Percentiles rank a stretch among this genome's conserved stretches.
phyloP scores from a whole-genome alignment of 768 basidiomycete genomes.

The Sarcodon aspratus region DNA sequence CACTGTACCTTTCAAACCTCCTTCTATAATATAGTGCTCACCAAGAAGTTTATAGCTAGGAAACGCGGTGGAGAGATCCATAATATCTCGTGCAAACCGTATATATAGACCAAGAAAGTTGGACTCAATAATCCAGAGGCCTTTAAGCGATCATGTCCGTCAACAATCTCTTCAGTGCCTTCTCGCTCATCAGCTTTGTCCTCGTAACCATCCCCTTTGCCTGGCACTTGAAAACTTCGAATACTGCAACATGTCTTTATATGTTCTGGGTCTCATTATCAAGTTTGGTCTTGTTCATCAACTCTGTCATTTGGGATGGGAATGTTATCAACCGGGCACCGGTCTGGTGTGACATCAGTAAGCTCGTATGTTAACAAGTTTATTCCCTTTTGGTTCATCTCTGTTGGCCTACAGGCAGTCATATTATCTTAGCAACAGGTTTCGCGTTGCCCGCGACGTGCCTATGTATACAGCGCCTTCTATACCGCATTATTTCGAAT shows the following conservation, averaged over 20 bases:
- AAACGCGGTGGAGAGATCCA: too few relatives aligned
- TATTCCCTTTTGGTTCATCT: conserved; percentile 5
- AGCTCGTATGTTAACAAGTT: too few relatives aligned
- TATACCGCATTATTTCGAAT: conserved; percentile 48
- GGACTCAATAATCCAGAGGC: too few relatives aligned
- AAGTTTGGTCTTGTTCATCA: conserved; percentile 44
- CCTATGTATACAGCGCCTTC: conserved; percentile 34
- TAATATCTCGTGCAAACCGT: too few relatives aligned
- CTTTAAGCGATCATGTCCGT: too few relatives aligned
- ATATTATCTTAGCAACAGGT: conserved; percentile 9
- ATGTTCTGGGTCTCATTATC: conserved; percentile 52
- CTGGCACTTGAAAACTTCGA: conserved; percentile 55
- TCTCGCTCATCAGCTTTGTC: conserved; percentile 28
- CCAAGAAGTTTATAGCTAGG: too few relatives aligned
- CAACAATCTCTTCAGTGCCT: conserved; percentile 20
- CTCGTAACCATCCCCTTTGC: conserved; percentile 36
- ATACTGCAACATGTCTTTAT: conserved; percentile 56
- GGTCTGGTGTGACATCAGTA: conserved; percentile 75
- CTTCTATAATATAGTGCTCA: too few relatives aligned
- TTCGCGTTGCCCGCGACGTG: conserved; percentile 24
- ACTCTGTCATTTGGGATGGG: conserved; percentile 52
- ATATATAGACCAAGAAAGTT: too few relatives aligned
- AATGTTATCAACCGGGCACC: conserved; percentile 32
- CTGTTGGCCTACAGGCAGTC: conserved; percentile 6
- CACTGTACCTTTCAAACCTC: too few relatives aligned